Evolutionary conservation across 305 asterid genomes (phyloP), one percentile per base, ranked within the genome.

Genomic region (Solanum hybrid): DNA sequence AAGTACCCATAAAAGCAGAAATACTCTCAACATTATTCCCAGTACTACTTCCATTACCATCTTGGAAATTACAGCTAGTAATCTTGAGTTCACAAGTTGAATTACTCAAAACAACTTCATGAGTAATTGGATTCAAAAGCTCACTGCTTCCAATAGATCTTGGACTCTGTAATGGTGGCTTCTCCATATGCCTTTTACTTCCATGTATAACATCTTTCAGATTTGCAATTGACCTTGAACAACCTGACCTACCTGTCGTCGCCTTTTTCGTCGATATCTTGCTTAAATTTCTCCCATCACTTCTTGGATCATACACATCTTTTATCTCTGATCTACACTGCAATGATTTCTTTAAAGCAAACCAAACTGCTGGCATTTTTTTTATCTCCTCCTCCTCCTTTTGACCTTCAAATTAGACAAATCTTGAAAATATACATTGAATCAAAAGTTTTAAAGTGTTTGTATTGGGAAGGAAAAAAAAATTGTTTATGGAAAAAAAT

Each of bases 131-230:
- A 91, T 95, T 95, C 69, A 96, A 91, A 4, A 97, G 95, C 14
- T 97, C 99, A 89, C 97, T 96, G 91, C 99, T 97, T 2, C 98
- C 98, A 26, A 96, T 96, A 29, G 99, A 96, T 89, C 99, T 93
- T 10, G 99, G 99, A 86, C 99, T 96, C 79, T 98, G 96, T 29
- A 94, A 91, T 37, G 96, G 91, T 5, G 97, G 96, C 93, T 92
- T 94, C 37, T 94, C 98, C 29, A 90, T 87, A 90, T 96, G 98
- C 84, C 99, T 93, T 90, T 97, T 97, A 95, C 99, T 97, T n/a
- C 98, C 99, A 40, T 93, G 93, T 66, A 95, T 93, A 92, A 73
- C 99, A 87, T 91, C 91, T 80, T 89, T 89, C 29, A 90, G 91
- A 85, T 91, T 91, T 31, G 93, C 94, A 73, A 92, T 92, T 7